Evolutionary conservation across 1,284 basidiomycete genomes (phyloP).

Genomic region (Cutaneotrichosporon spelunceum): DNA sequence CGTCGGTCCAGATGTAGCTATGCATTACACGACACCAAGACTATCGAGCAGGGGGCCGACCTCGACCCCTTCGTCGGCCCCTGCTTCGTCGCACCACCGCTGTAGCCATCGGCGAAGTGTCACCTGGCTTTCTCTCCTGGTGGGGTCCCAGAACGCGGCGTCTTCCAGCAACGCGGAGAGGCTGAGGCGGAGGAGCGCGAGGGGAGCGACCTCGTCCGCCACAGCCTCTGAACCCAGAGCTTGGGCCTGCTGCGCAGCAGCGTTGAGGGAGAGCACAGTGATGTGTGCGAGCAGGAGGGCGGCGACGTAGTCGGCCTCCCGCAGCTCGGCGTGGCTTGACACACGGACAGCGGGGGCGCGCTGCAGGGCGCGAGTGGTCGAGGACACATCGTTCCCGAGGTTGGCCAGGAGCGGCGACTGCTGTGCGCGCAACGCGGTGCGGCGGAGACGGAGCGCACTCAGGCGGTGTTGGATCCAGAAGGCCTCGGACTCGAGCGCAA

Average conservation of each 20-base stretch:
- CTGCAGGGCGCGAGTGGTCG: not conserved
- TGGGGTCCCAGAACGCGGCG: not conserved
- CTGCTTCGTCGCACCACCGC: not conserved
- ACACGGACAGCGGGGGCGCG: not conserved
- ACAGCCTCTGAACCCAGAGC: not conserved
- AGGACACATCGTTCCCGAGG: not conserved
- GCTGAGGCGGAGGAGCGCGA: not conserved
- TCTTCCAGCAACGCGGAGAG: not conserved
- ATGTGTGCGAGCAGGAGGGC: not conserved
- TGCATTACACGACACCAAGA: not conserved
- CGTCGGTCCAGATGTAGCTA: not conserved
- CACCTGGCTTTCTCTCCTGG: not conserved
- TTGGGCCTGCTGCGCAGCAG: not conserved
- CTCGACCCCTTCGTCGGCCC: not conserved
- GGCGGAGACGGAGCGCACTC: not conserved
- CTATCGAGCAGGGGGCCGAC: not conserved
- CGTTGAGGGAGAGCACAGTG: not conserved
- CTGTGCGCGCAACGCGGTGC: not conserved
- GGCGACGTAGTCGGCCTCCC: not conserved
- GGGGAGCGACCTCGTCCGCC: not conserved
- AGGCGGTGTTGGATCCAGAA: not conserved
- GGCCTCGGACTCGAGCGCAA: not conserved
- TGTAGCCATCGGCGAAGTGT: not conserved
- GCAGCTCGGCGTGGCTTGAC: not conserved
- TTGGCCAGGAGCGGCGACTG: not conserved